Evolutionary conservation across 1,284 basidiomycete genomes (phyloP), one percentile per base, ranked within the genome.

Genomic region (Takashimella tepidaria): DNA sequence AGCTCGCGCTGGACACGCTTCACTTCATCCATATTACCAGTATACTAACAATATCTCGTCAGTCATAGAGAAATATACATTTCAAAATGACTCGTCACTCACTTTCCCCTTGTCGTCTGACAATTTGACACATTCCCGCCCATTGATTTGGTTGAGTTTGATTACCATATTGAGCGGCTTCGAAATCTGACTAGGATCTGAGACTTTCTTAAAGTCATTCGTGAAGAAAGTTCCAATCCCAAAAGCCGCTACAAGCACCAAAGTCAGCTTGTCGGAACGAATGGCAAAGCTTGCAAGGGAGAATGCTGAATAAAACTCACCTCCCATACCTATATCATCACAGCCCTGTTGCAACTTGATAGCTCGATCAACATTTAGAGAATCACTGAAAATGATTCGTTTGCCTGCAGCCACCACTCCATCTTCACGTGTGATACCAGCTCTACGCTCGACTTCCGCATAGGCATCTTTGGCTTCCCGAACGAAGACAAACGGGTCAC

Each of bases 121-220:
- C 61, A 97, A 84, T 76, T 97, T 97, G 59, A 97, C 83, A 62
- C 90, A 93, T 1, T 84, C 83, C 56, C 79, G 79, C 11, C 81
- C 82, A 63, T 89, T 79, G 12, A 93, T 85, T 45, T 82, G 81
- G 26, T 83, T 81, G 5, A 97, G 79, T 75, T 96, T 96, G 76
- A 95, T 92, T 41, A 96, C 92, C 71, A 96, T 96, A 67, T 93
- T 95, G 58, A 96, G 76, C 22, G 90, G 83, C 67, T 84, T 88
- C 70, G 86, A 89, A 66, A 81, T 83, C 68, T 83, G 78, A 22
- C 61, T 73, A 12, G 81, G 79, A 5, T 80, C 79, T 23, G 80
- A 83, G 6, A 82, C 83, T 41, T 79, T 82, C 55, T 70, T 73
- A 76, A 91, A 93, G 72, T 92, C 92, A 67, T 96, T 96, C 10